These are phyloP conservation scores for Plectosphaerella sp. DNA, from an alignment of 2,329 filamentous ascomycete species.

Conservation along the genomic window DNA sequence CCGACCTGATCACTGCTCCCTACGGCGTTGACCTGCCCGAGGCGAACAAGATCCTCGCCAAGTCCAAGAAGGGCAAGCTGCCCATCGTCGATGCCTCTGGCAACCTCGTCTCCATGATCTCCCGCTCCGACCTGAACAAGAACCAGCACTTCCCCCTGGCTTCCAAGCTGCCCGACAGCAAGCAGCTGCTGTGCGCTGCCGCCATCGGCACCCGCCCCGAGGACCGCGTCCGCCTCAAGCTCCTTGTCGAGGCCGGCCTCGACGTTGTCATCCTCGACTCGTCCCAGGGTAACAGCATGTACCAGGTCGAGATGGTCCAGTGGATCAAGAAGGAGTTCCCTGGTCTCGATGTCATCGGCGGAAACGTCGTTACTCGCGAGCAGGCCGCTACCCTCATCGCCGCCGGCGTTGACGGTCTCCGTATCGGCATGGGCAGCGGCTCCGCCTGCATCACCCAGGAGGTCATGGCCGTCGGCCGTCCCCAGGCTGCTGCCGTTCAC, in stretches of 20 bases:
- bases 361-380: constrained; percentile 96
- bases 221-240: constrained; percentile 80
- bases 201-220: constrained; percentile 93
- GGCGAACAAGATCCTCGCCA: constrained; percentile 87
- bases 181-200: constrained; percentile 93
- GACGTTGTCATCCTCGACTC: constrained; percentile 95
- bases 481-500: constrained; percentile 90
- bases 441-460: constrained; percentile 99
- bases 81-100: constrained; percentile 81
- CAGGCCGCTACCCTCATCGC: constrained; percentile 90
- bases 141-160: constrained; percentile 96
- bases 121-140: constrained; percentile 95
- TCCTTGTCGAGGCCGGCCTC: constrained; percentile 89
- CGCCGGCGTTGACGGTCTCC: constrained; percentile 90
- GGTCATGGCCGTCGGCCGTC: constrained; percentile 97
- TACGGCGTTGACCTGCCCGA: constrained; percentile 79
- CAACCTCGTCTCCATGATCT: constrained; percentile 89
- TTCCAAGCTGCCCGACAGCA: constrained; percentile 93
- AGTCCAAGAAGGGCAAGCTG: constrained; percentile 98
- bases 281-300: constrained; percentile 97
- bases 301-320: constrained; percentile 97
- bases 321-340: constrained; percentile 88
- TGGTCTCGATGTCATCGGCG: constrained; percentile 87
- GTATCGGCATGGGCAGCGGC: constrained; percentile 98
- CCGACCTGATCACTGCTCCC: constrained; percentile 82